Conservation (phyloP, 2,329 filamentous ascomycete species). For the Chrysoporthe deuterocubensis region DNA sequence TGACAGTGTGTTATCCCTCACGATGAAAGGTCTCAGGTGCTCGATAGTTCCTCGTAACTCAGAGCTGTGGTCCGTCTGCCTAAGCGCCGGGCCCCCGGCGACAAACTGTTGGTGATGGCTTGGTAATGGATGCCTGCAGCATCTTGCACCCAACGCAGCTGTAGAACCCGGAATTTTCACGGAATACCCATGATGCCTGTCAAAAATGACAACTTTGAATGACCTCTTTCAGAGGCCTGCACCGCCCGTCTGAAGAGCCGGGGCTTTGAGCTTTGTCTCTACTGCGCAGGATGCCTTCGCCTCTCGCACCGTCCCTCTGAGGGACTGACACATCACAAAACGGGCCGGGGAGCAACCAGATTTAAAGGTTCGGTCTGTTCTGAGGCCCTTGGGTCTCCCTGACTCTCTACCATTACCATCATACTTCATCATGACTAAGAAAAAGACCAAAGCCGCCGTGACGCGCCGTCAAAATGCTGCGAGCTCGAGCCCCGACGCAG, state of each 20-base stretch:
- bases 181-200: neutral
- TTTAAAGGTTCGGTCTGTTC: neutral
- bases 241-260: neutral
- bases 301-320: neutral
- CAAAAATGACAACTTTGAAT: neutral
- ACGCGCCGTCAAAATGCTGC: neutral
- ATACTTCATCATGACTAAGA: neutral
- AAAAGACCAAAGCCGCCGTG: neutral
- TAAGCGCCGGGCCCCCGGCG: slow-evolving; percentile 5
- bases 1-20: neutral
- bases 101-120: slow-evolving; percentile 2
- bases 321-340: neutral
- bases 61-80: neutral
- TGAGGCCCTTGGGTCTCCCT: neutral
- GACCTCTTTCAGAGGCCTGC: neutral
- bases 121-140: slow-evolving; percentile 18
- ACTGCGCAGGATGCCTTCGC: neutral
- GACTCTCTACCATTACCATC: neutral
- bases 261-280: neutral
- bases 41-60: neutral
- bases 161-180: neutral
- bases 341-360: neutral
- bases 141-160: neutral
- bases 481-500: neutral
- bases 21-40: neutral